Conservation (phyloP, 2,329 filamentous ascomycete genomes). For the Neophaeococcomyces mojaviensis region DNA sequence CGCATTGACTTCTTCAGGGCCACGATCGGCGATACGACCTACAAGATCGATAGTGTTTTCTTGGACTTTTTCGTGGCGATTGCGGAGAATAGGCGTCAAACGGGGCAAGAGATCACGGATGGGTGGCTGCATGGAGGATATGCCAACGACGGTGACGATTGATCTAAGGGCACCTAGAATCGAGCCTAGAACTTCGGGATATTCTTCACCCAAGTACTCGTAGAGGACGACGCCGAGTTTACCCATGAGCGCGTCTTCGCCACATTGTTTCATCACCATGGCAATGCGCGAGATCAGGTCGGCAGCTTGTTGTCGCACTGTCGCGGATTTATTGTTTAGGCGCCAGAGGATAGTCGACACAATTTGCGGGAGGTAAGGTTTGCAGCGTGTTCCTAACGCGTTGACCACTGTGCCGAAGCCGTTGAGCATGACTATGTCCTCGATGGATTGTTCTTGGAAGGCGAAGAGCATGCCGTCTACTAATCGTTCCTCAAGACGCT, state of each 20-base stretch:
- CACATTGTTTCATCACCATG: slow-evolving; percentile 98
- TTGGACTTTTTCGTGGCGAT: slow-evolving; percentile 97
- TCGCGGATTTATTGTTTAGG: slow-evolving; percentile 95
- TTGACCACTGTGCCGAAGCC: slow-evolving; percentile 98
- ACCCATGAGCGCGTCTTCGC: slow-evolving; percentile 89
- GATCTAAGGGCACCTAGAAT: slow-evolving; percentile 91
- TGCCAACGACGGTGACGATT: slow-evolving; percentile 96
- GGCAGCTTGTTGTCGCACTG: slow-evolving; percentile 91
- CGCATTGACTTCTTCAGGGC: slow-evolving; percentile 91
- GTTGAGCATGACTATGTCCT: slow-evolving; percentile 93
- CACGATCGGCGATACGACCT: slow-evolving; percentile 93
- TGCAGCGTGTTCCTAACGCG: slow-evolving; percentile 84
- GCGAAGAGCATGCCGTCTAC: slow-evolving; percentile 93
- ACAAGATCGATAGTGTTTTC: slow-evolving; percentile 98
- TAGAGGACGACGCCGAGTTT: slow-evolving; percentile 92
- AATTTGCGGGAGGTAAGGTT: slow-evolving; percentile 93
- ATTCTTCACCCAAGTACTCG: slow-evolving; percentile 97
- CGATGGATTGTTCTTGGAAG: slow-evolving; percentile 96
- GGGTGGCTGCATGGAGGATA: slow-evolving; percentile 95
- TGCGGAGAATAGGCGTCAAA: slow-evolving; percentile 93
- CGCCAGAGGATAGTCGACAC: slow-evolving; percentile 94
- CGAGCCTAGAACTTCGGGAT: slow-evolving; percentile 92
- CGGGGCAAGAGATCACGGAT: slow-evolving; percentile 94
- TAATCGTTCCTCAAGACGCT: slow-evolving; percentile 83
- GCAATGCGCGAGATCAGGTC: slow-evolving; percentile 95